phyloP scores from a whole-genome alignment of 352 stramenopile species.

The Phytophthora hibernalis region DNA sequence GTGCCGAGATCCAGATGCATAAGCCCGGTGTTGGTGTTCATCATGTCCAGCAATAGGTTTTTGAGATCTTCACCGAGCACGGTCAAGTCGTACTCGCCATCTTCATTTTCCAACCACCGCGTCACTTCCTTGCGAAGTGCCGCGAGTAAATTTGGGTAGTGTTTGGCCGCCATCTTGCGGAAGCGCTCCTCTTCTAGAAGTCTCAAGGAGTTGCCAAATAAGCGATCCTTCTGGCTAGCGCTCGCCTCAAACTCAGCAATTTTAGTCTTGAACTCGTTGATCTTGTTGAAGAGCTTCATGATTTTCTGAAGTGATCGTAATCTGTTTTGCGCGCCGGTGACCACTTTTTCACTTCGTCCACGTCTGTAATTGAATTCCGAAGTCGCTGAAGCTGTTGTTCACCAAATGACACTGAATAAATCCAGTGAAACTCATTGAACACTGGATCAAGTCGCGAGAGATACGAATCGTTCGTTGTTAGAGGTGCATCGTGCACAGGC shows the following conservation, averaged over 20 bases:
- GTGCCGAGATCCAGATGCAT: constrained; percentile 85
- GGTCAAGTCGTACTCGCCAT: constrained; percentile 73
- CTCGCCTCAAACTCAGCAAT: constrained; percentile 77
- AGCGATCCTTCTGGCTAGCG: constrained; percentile 74
- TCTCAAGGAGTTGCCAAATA: constrained; percentile 78
- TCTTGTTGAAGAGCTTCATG: constrained; percentile 75
- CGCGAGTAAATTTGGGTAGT: constrained; percentile 63
- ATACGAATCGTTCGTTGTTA: constrained; percentile 42
- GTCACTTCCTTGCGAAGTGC: constrained; percentile 70
- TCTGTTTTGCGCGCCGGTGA: constrained; percentile 62
- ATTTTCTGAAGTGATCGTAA: constrained; percentile 83
- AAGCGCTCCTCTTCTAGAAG: constrained; percentile 84
- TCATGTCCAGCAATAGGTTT: constrained; percentile 76
- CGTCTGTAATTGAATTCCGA: constrained; percentile 50
- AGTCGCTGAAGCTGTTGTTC: constrained; percentile 51
- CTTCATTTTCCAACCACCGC: constrained; percentile 79
- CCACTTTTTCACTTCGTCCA: constrained; percentile 52
- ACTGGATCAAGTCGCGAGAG: constrained; percentile 69
- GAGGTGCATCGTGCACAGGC: not conserved
- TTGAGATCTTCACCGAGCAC: constrained; percentile 82
- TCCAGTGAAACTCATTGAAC: constrained; percentile 44
- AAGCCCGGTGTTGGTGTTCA: constrained; percentile 82
- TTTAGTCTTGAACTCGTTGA: constrained; percentile 76
- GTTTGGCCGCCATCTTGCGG: constrained; percentile 74
- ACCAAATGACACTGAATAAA: constrained; percentile 57